Percentiles rank a stretch among this genome's conserved stretches.
Evolutionary conservation across 139 green algal genomes (phyloP).

Genomic region (Coelastrella sp.): DNA sequence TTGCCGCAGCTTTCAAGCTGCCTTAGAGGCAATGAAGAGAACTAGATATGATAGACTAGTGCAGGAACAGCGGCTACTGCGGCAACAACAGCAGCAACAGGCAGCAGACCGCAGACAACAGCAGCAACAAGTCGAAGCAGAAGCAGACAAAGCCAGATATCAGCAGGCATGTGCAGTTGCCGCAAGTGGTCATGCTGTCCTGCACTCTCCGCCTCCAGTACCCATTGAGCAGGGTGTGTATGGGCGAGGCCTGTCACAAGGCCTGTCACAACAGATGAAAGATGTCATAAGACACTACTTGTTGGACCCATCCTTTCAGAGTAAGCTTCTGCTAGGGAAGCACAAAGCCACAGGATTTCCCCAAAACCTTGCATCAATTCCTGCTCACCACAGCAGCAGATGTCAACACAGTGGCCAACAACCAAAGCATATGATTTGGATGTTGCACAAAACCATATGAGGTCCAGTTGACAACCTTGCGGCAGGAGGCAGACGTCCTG

Average conservation of each 20-base stretch:
- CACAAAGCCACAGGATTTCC: no score
- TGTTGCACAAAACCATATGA: no score
- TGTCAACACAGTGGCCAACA: no score
- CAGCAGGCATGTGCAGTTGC: neutral
- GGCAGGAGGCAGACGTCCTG: neutral
- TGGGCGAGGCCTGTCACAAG: neutral
- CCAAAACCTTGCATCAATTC: no score
- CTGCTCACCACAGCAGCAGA: no score
- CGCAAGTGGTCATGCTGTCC: no score
- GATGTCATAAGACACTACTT: neutral
- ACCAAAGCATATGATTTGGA: no score
- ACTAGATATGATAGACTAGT: neutral
- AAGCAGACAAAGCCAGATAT: neutral
- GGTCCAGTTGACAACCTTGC: no score
- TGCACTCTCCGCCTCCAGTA: neutral
- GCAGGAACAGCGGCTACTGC: slow-evolving; percentile 8
- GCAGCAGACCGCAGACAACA: neutral
- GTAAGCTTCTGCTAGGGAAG: neutral
- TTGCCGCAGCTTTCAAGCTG: slow-evolving; percentile 12
- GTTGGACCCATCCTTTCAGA: neutral
- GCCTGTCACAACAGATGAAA: neutral
- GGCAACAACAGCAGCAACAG: neutral
- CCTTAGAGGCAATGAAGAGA: neutral
- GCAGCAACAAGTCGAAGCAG: neutral
- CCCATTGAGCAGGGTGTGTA: neutral